A percentile compares a stretch with the other conserved stretches of the same genome.
These are phyloP conservation scores for Fusarium marasasianum DNA, from an alignment of 2,329 filamentous ascomycete species.

Conservation along the genomic window DNA sequence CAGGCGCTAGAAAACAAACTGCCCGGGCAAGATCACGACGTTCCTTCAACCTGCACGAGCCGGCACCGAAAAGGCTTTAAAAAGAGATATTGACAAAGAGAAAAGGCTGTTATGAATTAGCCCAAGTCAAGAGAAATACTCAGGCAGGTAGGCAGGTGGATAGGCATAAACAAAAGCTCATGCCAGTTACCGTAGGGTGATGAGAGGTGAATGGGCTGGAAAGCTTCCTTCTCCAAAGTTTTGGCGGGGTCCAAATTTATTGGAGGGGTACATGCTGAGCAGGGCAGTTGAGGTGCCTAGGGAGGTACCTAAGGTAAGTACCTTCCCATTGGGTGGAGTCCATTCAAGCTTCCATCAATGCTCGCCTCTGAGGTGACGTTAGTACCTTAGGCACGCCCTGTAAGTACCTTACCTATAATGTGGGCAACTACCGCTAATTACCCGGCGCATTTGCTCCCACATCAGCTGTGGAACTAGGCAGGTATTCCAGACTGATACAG, in stretches of 20 bases:
- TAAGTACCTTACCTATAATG: background rate
- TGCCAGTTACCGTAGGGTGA: conserved; percentile 14
- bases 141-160: background rate
- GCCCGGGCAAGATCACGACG: background rate
- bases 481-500: background rate
- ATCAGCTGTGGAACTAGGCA: background rate
- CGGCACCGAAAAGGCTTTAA: background rate
- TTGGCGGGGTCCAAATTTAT: conserved; percentile 46
- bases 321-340: background rate
- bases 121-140: background rate
- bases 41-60: background rate
- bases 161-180: conserved; percentile 25
- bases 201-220: background rate
- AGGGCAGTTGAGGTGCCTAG: background rate
- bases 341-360: background rate
- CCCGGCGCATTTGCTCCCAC: conserved; percentile 38
- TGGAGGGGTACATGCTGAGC: conserved; percentile 46
- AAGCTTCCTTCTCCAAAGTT: conserved; percentile 31
- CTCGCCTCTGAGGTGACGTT: background rate
- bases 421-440: conserved; percentile 40
- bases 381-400: background rate
- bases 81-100: background rate
- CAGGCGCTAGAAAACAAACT: conserved; percentile 12
- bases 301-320: background rate
- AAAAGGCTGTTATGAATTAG: background rate